These are phyloP conservation scores for Prunus fruticosa DNA, from an alignment of 306 rosid species.

Conservation along the genomic window DNA sequence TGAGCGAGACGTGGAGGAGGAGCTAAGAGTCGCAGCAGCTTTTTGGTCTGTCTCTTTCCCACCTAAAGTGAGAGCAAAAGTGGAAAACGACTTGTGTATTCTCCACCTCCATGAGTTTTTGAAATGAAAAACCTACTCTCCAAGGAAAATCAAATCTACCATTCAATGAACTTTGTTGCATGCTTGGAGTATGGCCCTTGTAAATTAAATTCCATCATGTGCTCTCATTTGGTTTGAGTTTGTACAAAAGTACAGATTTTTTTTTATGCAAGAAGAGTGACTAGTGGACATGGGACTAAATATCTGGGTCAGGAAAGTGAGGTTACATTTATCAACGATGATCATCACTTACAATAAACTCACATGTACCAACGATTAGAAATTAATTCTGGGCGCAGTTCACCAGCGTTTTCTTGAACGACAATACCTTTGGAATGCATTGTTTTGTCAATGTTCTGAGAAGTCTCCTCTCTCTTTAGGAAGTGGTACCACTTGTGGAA, in stretches of 20 bases:
- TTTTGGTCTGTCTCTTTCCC: constrained; percentile 47
- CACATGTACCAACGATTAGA: background rate
- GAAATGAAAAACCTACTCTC: background rate
- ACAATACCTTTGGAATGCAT: background rate
- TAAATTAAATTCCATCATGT: background rate
- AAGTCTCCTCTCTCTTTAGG: background rate
- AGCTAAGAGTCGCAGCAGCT: constrained; percentile 38
- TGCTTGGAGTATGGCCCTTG: background rate
- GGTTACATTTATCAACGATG: background rate
- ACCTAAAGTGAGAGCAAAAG: constrained; percentile 23
- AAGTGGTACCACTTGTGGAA: constrained; percentile 9
- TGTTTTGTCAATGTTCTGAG: background rate
- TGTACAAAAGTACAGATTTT: background rate
- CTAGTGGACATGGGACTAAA: too few relatives aligned
- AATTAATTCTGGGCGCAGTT: rapidly evolving
- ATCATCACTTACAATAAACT: background rate
- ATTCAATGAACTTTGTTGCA: constrained; percentile 11
- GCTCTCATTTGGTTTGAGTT: background rate
- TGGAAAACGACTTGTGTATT: constrained; percentile 21
- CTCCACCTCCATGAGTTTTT: constrained; percentile 26
- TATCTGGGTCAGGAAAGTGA: background rate
- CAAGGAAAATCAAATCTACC: background rate
- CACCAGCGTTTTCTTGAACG: background rate
- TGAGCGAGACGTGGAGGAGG: constrained; percentile 19
- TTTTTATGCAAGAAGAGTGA: background rate